Evolutionary conservation across 2,329 filamentous ascomycete genomes (phyloP).

Genomic region (Pseudophaeomoniella oleicola): DNA sequence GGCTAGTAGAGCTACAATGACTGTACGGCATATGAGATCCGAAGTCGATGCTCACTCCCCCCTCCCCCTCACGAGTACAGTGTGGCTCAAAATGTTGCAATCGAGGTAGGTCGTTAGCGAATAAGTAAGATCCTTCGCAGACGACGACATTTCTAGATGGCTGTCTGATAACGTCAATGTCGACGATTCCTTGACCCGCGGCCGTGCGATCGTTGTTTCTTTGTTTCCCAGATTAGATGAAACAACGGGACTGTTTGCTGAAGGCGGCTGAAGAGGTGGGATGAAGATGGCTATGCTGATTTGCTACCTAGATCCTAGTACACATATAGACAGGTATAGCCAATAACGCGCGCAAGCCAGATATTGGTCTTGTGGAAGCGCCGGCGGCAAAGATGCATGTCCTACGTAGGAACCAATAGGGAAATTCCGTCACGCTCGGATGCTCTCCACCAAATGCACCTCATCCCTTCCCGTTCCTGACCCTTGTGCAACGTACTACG

Average conservation of each 20-base stretch:
- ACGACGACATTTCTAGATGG: too few relatives aligned
- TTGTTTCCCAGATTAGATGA: neutral
- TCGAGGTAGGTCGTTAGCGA: too few relatives aligned
- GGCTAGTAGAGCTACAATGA: too few relatives aligned
- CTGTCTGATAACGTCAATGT: too few relatives aligned
- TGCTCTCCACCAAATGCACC: neutral
- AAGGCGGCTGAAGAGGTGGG: neutral
- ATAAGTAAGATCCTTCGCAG: too few relatives aligned
- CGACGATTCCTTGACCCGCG: too few relatives aligned
- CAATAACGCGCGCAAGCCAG: neutral
- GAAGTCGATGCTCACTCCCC: too few relatives aligned
- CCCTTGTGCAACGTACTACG: too few relatives aligned
- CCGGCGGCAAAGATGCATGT: neutral
- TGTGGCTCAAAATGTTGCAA: too few relatives aligned
- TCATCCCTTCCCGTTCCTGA: neutral
- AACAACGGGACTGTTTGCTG: neutral
- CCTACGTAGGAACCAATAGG: neutral
- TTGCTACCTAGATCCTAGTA: neutral
- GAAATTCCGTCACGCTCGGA: too few relatives aligned
- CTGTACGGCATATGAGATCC: too few relatives aligned
- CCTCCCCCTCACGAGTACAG: too few relatives aligned
- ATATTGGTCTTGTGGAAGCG: neutral
- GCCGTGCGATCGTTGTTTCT: neutral
- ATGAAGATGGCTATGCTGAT: neutral
- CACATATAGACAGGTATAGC: constrained; percentile 1